Evolutionary conservation across 2,329 filamentous ascomycete species (phyloP).

Genomic region (Byssochlamys sp.): DNA sequence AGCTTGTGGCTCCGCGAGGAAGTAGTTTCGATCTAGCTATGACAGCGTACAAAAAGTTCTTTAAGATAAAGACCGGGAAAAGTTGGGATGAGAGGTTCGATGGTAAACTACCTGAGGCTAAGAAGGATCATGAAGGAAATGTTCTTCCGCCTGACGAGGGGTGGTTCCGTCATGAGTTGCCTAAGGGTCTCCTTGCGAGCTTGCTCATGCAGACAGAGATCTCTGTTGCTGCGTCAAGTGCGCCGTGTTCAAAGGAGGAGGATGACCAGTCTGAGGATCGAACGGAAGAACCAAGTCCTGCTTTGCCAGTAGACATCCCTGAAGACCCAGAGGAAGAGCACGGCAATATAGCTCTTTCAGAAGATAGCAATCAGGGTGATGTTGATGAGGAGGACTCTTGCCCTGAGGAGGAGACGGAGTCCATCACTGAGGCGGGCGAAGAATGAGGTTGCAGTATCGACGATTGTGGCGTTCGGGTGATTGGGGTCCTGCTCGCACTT

Average conservation of each 20-base stretch:
- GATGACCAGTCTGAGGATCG: neutral
- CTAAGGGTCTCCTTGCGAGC: slow-evolving; percentile 12
- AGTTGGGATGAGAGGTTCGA: slow-evolving; percentile 45
- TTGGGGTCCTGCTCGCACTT: neutral
- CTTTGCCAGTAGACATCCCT: too few relatives aligned
- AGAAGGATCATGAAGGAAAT: slow-evolving; percentile 15
- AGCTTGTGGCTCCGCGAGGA: slow-evolving; percentile 24
- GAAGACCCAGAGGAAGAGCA: neutral
- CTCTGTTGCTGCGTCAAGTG: neutral
- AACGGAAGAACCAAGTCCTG: neutral
- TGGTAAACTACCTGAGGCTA: slow-evolving; percentile 10
- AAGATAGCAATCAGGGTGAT: neutral
- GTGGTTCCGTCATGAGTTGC: slow-evolving; percentile 22
- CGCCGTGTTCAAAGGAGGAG: neutral
- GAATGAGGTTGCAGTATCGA: neutral
- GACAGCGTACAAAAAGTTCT: slow-evolving; percentile 47
- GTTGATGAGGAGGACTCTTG: neutral
- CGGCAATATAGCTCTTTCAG: neutral
- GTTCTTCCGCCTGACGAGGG: slow-evolving; percentile 17
- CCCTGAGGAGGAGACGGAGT: neutral
- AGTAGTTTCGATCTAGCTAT: slow-evolving; percentile 35
- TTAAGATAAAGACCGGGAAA: slow-evolving; percentile 48
- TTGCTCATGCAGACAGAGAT: slow-evolving; percentile 11
- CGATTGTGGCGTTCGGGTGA: neutral
- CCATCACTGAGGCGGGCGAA: neutral